phyloP scores from a whole-genome alignment of 192 early-diverging fungal genomes.

The Radiomyces spectabilis region DNA sequence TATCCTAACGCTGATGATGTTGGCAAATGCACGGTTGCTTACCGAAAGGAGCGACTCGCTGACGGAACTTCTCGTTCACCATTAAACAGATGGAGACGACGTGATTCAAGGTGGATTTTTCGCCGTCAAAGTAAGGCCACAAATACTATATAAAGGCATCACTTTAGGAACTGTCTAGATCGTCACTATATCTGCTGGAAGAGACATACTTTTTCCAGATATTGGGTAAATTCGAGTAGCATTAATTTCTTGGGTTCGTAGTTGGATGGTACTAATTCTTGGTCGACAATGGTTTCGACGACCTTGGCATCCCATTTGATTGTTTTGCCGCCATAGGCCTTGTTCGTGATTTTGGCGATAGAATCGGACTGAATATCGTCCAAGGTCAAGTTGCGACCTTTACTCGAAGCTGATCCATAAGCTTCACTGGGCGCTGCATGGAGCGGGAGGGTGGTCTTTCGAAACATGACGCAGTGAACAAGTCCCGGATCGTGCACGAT shows the following conservation, averaged over 20 bases:
- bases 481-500: no score
- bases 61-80: slow-evolving; percentile 86
- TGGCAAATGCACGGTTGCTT: no score
- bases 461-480: slow-evolving; percentile 16
- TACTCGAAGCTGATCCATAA: neutral
- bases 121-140: slow-evolving; percentile 61
- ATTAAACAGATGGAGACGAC: slow-evolving; percentile 76
- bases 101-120: slow-evolving; percentile 39
- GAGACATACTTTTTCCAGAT: slow-evolving; percentile 63
- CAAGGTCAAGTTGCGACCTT: slow-evolving; percentile 38
- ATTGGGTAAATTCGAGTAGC: slow-evolving; percentile 70
- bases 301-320: slow-evolving; percentile 39
- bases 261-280: slow-evolving; percentile 41
- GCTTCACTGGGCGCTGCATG: slow-evolving; percentile 35
- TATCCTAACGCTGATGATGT: no score
- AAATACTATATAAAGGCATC: slow-evolving; percentile 47
- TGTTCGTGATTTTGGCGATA: slow-evolving; percentile 33
- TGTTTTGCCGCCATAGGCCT: slow-evolving; percentile 27
- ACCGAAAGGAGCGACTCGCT: slow-evolving; percentile 58
- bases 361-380: slow-evolving; percentile 47
- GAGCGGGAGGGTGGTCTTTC: slow-evolving; percentile 32
- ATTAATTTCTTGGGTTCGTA: slow-evolving; percentile 55
- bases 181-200: neutral
- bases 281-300: slow-evolving; percentile 53
- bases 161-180: neutral